Evolutionary conservation across 148 eudicot species (phyloP).

Genomic region (Rhododendron vialii): DNA sequence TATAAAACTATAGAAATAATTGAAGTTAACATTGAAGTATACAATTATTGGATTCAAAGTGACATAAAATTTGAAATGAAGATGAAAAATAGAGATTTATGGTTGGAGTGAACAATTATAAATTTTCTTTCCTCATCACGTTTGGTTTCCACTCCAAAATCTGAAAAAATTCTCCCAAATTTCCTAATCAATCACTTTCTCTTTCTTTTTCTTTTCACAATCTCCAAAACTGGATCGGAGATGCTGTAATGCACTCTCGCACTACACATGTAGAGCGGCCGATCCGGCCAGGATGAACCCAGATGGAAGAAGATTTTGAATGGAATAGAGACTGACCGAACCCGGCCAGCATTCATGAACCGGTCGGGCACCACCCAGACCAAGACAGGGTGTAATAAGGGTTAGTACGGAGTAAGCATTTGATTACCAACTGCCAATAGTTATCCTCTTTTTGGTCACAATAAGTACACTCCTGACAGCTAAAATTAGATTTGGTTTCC

Average conservation of each 20-base stretch:
- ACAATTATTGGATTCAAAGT: no score
- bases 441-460: slow-evolving; percentile 26
- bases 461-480: slow-evolving; percentile 32
- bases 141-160: not conserved
- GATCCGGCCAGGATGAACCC: no score
- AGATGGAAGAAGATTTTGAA: not conserved
- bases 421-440: slow-evolving; percentile 29
- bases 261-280: no score
- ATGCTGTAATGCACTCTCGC: no score
- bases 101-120: no score
- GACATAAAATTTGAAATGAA: no score
- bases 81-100: no score
- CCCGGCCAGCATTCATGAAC: slow-evolving; percentile 45
- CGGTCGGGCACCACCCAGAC: slow-evolving; percentile 56
- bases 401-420: not conserved
- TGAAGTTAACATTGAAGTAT: no score
- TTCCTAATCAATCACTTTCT: not conserved
- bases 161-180: not conserved
- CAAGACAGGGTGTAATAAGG: slow-evolving; percentile 27
- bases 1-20: no score
- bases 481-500: slow-evolving; percentile 22
- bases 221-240: not conserved
- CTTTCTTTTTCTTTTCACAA: not conserved
- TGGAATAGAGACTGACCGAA: slow-evolving; percentile 8
- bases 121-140: not conserved